Evolutionary conservation across 148 eudicot genomes (phyloP), one percentile per base, ranked within the genome.

Genomic region (Camellia japonica): DNA sequence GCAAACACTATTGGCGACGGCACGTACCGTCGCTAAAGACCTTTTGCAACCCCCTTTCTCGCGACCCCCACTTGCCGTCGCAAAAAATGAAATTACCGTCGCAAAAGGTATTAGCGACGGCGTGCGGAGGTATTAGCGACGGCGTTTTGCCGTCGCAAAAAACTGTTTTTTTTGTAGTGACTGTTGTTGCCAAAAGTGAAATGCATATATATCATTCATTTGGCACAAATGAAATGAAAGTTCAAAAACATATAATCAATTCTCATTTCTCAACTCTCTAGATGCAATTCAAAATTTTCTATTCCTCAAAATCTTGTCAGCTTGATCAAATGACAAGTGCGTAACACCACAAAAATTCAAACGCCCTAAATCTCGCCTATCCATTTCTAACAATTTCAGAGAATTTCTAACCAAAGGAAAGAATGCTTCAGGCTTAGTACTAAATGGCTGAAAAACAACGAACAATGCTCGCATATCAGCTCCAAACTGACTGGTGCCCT

Each of bases 401-500:
- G 85, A 58, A 77, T 89, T 85, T 71, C 85, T 81, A 65, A 86
- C 62, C 46, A 70, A 78, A 44, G 92, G 87, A 52, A 89, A 89
- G 75, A 89, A 89, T 2, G 90, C 88, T 60, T 87, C 88, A 11
- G 90, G 90, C 46, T 88, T 89, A 59, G 83, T 52, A 84, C 92
- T 87, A 47, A 89, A 86, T 23, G 83, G 75, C 75, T 75, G 38
- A 15, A 85, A 89, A 80, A 88, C 85, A 81, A 68, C 56, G 76
- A 84, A 85, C 68, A 89, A 46, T 4, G 88, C 90, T 63, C 78
- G 65, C 82, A 87, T 71, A 76, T 89, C 90, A 38, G 83, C 80
- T 30, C 67, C 77, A 16, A 85, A 77, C 82, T 82, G 88, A 64
- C 79, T 71, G 16, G 68, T 75, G 30, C 86, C 88, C 61, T 38